These are phyloP conservation scores for Cenococcum geophilum DNA, from an alignment of 495 filamentous ascomycete species.

Conservation along the genomic window DNA sequence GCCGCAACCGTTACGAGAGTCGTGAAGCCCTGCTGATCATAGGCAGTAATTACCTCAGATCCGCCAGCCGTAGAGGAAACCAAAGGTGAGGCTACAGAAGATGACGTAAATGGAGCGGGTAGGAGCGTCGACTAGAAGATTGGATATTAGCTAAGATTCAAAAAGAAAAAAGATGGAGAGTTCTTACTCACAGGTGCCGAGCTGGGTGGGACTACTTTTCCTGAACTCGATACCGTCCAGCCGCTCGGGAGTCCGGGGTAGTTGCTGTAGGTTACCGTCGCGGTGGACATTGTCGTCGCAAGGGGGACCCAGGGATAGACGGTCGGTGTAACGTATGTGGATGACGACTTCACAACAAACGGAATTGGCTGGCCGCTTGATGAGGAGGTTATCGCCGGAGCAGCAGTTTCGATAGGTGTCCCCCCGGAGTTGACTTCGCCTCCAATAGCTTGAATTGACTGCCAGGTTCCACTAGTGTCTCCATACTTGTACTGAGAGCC, in stretches of 20 bases:
- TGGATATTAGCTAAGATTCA: slow-evolving; percentile 35
- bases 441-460: slow-evolving; percentile 70
- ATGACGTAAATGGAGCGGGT: slow-evolving; percentile 45
- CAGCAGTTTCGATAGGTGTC: slow-evolving; percentile 41
- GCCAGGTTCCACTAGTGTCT: slow-evolving; percentile 68
- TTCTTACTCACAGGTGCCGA: slow-evolving; percentile 47
- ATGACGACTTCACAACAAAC: slow-evolving; percentile 54
- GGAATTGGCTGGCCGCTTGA: slow-evolving; percentile 52
- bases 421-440: slow-evolving; percentile 56
- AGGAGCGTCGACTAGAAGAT: slow-evolving; percentile 42
- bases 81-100: slow-evolving; percentile 38
- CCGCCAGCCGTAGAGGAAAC: slow-evolving; percentile 40
- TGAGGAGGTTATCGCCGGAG: slow-evolving; percentile 51
- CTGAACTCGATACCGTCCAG: slow-evolving; percentile 66
- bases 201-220: slow-evolving; percentile 59
- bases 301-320: slow-evolving; percentile 57
- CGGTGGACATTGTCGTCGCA: slow-evolving; percentile 38
- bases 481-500: slow-evolving; percentile 75
- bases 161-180: slow-evolving; percentile 19
- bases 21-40: slow-evolving; percentile 43
- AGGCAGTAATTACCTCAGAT: slow-evolving; percentile 43
- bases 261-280: slow-evolving; percentile 40
- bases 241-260: slow-evolving; percentile 57
- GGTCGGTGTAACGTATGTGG: slow-evolving; percentile 47
- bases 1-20: slow-evolving; percentile 37